These are phyloP conservation scores for Pisolithus orientalis DNA, from an alignment of 768 basidiomycete species.

Conservation along the genomic window DNA sequence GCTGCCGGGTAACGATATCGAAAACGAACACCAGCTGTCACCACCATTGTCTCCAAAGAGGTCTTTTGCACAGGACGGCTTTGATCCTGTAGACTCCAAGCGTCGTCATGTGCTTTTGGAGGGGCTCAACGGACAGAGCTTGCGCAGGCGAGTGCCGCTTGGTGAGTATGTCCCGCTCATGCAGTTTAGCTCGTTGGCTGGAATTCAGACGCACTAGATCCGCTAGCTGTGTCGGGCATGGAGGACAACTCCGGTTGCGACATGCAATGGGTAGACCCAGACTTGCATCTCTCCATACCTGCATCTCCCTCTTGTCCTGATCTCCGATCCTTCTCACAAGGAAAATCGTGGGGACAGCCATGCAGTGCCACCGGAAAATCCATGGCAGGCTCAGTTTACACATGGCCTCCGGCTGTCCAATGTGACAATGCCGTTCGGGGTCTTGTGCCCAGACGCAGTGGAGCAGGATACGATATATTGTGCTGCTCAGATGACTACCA, in stretches of 20 bases:
- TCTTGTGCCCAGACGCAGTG: conserved; percentile 2
- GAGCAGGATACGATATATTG: conserved; percentile 4
- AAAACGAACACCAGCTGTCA: conserved; percentile 11
- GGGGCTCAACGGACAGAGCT: not conserved
- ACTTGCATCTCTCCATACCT: conserved; percentile 7
- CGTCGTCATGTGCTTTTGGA: conserved; percentile 14
- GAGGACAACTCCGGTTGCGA: conserved; percentile 11
- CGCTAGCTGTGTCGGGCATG: conserved; percentile 17
- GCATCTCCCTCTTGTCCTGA: not conserved
- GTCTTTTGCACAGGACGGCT: conserved; percentile 13
- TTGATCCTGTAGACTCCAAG: conserved; percentile 12
- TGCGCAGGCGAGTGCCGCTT: conserved; percentile 14
- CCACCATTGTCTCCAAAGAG: conserved; percentile 15
- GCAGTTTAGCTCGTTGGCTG: not conserved
- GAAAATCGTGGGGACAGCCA: conserved; percentile 7
- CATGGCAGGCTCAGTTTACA: conserved; percentile 5
- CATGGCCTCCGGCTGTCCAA: conserved; percentile 16
- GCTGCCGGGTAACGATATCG: not conserved
- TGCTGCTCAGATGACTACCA: conserved; percentile 7
- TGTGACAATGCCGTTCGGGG: not conserved
- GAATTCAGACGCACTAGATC: conserved; percentile 16
- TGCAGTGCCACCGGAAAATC: conserved; percentile 1
- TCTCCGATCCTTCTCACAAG: conserved; percentile 11
- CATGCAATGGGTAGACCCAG: conserved; percentile 3
- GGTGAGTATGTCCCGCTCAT: conserved; percentile 15